Conservation (phyloP, 768 basidiomycete genomes). For the Rhodotorula toruloides region DNA sequence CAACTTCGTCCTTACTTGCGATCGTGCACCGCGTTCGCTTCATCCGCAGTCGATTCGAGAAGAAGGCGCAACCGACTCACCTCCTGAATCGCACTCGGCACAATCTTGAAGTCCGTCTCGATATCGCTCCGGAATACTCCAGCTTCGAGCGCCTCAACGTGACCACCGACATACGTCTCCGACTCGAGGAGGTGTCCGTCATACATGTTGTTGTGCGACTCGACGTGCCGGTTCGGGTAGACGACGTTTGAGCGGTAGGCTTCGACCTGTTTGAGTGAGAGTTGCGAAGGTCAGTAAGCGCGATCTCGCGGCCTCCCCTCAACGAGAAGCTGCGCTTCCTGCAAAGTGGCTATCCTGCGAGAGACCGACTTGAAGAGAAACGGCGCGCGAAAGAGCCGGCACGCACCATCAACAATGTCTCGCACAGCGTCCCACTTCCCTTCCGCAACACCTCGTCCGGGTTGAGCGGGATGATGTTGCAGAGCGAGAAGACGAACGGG, state of each 20-base stretch:
- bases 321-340: too few species aligned
- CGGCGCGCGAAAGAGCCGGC: too few species aligned
- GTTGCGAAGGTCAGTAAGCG: background rate
- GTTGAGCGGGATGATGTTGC: conserved; percentile 95
- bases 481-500: conserved; percentile 97
- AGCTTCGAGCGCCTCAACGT: conserved; percentile 96
- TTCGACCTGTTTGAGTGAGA: conserved; percentile 64
- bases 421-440: conserved; percentile 92
- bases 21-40: too few species aligned
- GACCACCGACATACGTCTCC: conserved; percentile 97
- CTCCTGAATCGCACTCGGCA: conserved; percentile 76
- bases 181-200: conserved; percentile 94
- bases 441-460: conserved; percentile 96
- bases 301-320: too few species aligned
- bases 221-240: conserved; percentile 97
- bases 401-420: conserved; percentile 91
- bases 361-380: too few species aligned
- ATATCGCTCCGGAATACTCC: conserved; percentile 98
- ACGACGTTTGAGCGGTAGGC: conserved; percentile 86
- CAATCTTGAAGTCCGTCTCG: conserved; percentile 86
- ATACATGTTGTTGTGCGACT: conserved; percentile 81
- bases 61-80: background rate
- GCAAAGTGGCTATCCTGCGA: background rate
- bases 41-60: background rate
- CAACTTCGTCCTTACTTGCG: too few species aligned